phyloP scores from a whole-genome alignment of 208 protist species.

The Leishmania tarentolae region DNA sequence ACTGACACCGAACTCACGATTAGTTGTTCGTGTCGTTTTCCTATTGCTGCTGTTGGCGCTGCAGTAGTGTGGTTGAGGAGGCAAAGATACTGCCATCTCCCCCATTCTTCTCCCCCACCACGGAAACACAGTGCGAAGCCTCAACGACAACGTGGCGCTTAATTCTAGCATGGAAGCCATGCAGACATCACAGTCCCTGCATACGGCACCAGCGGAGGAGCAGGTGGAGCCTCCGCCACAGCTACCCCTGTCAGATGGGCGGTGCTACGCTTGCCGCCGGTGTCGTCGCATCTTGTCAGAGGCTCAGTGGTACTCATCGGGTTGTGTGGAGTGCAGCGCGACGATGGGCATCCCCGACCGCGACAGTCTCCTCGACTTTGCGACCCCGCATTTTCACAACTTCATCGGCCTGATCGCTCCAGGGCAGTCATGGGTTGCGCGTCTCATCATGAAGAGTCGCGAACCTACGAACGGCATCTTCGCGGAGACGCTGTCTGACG shows the following conservation, averaged over 20 bases:
- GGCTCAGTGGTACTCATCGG: conserved; percentile 71
- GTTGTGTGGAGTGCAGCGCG: conserved; percentile 68
- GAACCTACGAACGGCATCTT: conserved; percentile 67
- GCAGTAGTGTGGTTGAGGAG: not conserved
- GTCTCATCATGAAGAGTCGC: conserved; percentile 64
- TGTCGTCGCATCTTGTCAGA: conserved; percentile 81
- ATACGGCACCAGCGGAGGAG: conserved; percentile 7
- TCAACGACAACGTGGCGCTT: not conserved
- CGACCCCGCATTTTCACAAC: conserved; percentile 82
- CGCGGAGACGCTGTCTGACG: conserved; percentile 67
- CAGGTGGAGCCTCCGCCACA: conserved; percentile 65
- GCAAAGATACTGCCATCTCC: not conserved
- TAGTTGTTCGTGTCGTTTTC: not conserved
- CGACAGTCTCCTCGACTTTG: conserved; percentile 66
- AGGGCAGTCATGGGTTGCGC: conserved; percentile 84
- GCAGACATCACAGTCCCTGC: conserved; percentile 1
- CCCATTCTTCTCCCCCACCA: not conserved
- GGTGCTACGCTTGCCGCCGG: conserved; percentile 76
- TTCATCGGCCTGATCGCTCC: conserved; percentile 87
- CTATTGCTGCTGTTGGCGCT: not conserved
- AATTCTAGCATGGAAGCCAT: not conserved
- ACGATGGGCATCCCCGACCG: conserved; percentile 60
- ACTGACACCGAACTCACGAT: not conserved
- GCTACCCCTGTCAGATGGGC: conserved; percentile 68
- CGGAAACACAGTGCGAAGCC: not conserved